phyloP scores from a whole-genome alignment of 371 early-diverging fungal species.

The Actinomortierella wolfii region DNA sequence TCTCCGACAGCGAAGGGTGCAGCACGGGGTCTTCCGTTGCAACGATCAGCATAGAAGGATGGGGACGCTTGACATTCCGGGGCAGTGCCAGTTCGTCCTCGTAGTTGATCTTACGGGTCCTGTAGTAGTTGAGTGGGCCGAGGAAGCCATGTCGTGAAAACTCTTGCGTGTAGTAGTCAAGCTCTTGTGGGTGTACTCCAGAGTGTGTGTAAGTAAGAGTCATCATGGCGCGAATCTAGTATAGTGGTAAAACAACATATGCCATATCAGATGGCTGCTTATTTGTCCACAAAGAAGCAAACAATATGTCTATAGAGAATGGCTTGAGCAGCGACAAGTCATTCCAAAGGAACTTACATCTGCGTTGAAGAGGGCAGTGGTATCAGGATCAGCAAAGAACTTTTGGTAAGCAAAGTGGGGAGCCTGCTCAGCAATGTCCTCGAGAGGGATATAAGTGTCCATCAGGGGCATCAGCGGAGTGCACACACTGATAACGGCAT shows the following conservation, averaged over 20 bases:
- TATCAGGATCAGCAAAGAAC: conserved; percentile 33
- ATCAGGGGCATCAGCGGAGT: conserved; percentile 58
- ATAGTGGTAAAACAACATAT: too few species aligned
- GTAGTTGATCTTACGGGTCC: conserved; percentile 23
- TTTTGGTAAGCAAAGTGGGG: conserved; percentile 68
- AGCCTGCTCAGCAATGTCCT: conserved; percentile 49
- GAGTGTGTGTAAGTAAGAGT: too few species aligned
- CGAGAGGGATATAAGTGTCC: too few species aligned
- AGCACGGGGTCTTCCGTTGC: conserved; percentile 22
- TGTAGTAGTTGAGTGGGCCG: neutral
- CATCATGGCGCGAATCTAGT: too few species aligned
- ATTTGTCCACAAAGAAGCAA: neutral
- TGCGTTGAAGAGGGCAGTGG: neutral
- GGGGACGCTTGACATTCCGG: neutral
- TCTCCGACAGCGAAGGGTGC: conserved; percentile 12
- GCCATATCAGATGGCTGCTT: too few species aligned
- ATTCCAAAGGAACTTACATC: neutral
- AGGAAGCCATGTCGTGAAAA: conserved; percentile 8
- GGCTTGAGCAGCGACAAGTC: neutral
- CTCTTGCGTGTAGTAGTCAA: conserved; percentile 17
- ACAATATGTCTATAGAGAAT: neutral
- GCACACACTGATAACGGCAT: conserved; percentile 49
- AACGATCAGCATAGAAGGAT: conserved; percentile 23
- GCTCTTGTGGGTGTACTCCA: conserved; percentile 7
- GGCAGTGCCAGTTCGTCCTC: conserved; percentile 23